Evolutionary conservation across 2,329 filamentous ascomycete genomes (phyloP), one percentile per base, ranked within the genome.

Genomic region (Aspergillus pseudoglaucus): DNA sequence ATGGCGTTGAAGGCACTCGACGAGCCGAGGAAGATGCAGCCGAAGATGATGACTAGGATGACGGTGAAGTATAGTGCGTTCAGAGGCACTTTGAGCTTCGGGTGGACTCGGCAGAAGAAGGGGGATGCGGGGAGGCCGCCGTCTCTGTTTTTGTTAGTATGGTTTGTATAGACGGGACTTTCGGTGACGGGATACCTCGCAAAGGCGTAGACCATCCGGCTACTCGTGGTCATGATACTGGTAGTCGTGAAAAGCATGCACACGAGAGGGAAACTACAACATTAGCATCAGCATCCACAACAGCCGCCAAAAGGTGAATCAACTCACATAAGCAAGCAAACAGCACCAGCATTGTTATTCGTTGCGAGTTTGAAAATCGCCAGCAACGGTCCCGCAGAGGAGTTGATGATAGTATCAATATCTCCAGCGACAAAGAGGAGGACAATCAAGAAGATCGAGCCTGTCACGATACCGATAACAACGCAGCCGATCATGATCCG

Each of bases 1-100:
- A 88, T 85, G 12, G 84, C 84, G 38, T 84, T 87, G 66, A 88
- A 87, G 0, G 85, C 84, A 50, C 77, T 80, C 43, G 63, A 64
- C 2, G 82, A 86, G 0, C 83, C 85, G 2, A 89, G 74, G 63
- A 87, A 85, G 52, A 88, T 83, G 49, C 80, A 75, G 0, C 85
- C 85, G 48, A 88, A 85, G 10, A 87, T 72, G 47, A 87, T 75
- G 1, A 87, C 81, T 41, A 84, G 74, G 3, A 67, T 68, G 0
- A 79, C 74, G 2, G 81, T 83, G 44, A 87, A 72, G 10, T 81
- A 71, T 1, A 88, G 69, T 0, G 84, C 77, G 56, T 88, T 86
- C 12, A 89, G 66, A 0, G 85, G 85, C 1, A 87, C 77, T 0
- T 78, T 77, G 0, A 87, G 74, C 12, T 63, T 73, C 0, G 76